Evolutionary conservation across 1,284 basidiomycete genomes (phyloP).

Genomic region (Ceratobasidium sp.): DNA sequence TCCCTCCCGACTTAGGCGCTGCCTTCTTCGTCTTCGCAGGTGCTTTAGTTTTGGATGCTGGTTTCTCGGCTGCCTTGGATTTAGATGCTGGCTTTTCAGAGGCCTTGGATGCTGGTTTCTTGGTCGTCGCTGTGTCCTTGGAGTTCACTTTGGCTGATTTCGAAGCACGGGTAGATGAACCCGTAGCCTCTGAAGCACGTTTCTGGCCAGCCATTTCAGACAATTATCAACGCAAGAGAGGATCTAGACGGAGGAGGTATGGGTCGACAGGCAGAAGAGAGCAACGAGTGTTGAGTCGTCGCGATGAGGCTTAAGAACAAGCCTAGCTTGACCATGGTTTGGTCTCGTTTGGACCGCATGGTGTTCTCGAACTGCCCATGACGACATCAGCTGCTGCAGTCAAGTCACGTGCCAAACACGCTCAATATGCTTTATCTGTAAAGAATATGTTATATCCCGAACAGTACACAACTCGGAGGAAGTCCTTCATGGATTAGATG

Average conservation of each 20-base stretch:
- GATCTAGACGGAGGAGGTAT: constrained; percentile 47
- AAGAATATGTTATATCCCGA: too few species aligned
- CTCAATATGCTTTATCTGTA: too few species aligned
- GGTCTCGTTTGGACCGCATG: constrained; percentile 3
- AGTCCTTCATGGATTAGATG: too few species aligned
- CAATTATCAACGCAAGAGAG: constrained; percentile 8
- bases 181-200: constrained; percentile 28
- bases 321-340: constrained; percentile 1
- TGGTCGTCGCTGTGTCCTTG: constrained; percentile 37
- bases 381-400: too few species aligned
- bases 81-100: constrained; percentile 39
- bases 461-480: too few species aligned
- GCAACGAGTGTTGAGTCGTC: background rate
- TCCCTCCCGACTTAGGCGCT: constrained; percentile 17
- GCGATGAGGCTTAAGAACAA: constrained; percentile 12
- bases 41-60: constrained; percentile 35
- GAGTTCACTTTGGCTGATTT: constrained; percentile 41
- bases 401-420: too few species aligned
- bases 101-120: constrained; percentile 39
- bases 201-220: constrained; percentile 39
- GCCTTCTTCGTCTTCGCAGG: constrained; percentile 18
- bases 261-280: background rate
- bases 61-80: constrained; percentile 34
- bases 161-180: constrained; percentile 23
- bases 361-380: background rate